Evolutionary conservation across 192 early-diverging fungal genomes (phyloP).

Genomic region (Cetraspora pellucida): DNA sequence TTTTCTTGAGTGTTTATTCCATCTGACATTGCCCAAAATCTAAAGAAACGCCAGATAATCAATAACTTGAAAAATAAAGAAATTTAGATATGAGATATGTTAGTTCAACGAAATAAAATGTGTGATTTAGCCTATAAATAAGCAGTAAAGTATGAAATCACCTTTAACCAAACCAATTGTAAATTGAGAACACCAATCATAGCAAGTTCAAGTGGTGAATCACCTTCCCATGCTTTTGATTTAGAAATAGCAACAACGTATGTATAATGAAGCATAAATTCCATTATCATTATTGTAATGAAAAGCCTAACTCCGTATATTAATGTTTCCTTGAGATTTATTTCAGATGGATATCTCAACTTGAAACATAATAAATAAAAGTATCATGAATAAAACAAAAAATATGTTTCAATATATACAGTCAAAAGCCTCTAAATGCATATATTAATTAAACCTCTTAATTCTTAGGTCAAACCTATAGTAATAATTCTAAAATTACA

Average conservation of each 20-base stretch:
- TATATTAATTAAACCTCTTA: too few relatives aligned
- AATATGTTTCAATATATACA: too few relatives aligned
- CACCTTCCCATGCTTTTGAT: conserved; percentile 81
- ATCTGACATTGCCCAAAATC: conserved; percentile 94
- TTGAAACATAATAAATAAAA: conserved; percentile 9
- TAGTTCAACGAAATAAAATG: background rate
- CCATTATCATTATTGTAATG: conserved; percentile 73
- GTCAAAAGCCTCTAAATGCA: too few relatives aligned
- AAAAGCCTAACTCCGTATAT: conserved; percentile 76
- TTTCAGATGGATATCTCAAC: conserved; percentile 58
- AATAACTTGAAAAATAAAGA: conserved; percentile 58
- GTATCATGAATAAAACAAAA: too few relatives aligned
- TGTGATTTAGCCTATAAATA: background rate
- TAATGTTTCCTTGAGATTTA: conserved; percentile 37
- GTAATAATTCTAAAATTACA: too few relatives aligned
- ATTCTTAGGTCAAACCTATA: too few relatives aligned
- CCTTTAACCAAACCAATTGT: conserved; percentile 92
- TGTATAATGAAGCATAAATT: conserved; percentile 82
- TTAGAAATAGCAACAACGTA: conserved; percentile 93
- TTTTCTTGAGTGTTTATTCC: conserved; percentile 89
- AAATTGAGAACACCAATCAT: conserved; percentile 90
- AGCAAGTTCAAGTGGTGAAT: conserved; percentile 76
- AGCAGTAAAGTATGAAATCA: conserved; percentile 15
- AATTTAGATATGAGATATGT: background rate
- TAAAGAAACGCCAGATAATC: conserved; percentile 97